A percentile compares a stretch with the other conserved stretches of the same genome.
Conservation (phyloP, 2,329 filamentous ascomycete genomes). For the Penicillium sp. region DNA sequence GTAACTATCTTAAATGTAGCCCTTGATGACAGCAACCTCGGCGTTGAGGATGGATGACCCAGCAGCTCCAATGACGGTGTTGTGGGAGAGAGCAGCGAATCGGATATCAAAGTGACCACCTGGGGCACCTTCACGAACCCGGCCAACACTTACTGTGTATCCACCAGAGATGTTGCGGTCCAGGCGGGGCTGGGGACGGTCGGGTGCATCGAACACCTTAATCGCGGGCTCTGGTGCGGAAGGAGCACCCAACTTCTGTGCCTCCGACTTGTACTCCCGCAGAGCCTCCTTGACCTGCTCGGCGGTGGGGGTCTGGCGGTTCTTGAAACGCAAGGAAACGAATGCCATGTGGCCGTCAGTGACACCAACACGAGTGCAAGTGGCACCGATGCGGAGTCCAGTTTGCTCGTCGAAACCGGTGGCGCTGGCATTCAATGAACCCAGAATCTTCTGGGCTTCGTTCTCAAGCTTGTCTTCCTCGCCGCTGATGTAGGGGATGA, state of each 20-base stretch:
- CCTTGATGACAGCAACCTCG: conserved; percentile 87
- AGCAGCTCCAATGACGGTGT: conserved; percentile 91
- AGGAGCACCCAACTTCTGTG: conserved; percentile 77
- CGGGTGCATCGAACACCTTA: conserved; percentile 81
- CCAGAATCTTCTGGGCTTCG: conserved; percentile 92
- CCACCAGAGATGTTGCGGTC: conserved; percentile 82
- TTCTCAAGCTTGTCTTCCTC: conserved; percentile 97
- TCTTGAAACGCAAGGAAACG: conserved; percentile 78
- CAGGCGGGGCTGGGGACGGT: conserved; percentile 85
- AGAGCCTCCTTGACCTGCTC: conserved; percentile 77
- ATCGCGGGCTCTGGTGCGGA: conserved; percentile 81
- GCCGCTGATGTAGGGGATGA: conserved; percentile 87
- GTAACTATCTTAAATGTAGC: conserved; percentile 59
- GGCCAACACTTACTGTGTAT: conserved; percentile 87
- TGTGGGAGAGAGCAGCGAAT: conserved; percentile 90
- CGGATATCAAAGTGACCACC: conserved; percentile 90
- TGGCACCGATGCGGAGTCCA: conserved; percentile 72
- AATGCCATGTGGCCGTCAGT: conserved; percentile 95
- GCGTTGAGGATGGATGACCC: conserved; percentile 94
- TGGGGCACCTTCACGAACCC: conserved; percentile 74
- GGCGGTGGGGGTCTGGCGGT: conserved; percentile 68
- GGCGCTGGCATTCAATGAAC: conserved; percentile 65
- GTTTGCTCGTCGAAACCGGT: conserved; percentile 75
- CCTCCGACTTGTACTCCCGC: conserved; percentile 77
- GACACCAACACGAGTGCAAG: conserved; percentile 92